These are phyloP conservation scores for Xanthoceras sorbifolium DNA, from an alignment of 345 rosid species.

Conservation along the genomic window DNA sequence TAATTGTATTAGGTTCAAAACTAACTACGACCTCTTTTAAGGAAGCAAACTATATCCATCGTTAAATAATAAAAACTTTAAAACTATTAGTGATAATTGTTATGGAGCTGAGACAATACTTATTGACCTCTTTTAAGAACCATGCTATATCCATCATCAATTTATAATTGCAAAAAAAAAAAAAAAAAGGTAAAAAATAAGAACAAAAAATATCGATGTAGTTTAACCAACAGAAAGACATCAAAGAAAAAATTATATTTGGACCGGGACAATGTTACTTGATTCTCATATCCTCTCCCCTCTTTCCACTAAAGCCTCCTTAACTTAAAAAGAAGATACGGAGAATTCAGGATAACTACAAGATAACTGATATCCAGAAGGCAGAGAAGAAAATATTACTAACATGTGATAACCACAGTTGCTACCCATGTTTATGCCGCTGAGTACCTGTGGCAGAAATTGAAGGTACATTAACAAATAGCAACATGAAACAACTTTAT, in stretches of 20 bases:
- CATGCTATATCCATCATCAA: not conserved
- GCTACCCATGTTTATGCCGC: slow-evolving; percentile 95
- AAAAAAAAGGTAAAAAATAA: not conserved
- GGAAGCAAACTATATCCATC: not conserved
- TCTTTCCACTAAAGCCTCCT: not conserved
- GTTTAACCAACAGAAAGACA: not conserved
- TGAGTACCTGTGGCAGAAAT: slow-evolving; percentile 62
- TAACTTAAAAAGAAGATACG: not conserved
- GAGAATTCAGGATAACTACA: not conserved
- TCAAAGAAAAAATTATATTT: not conserved
- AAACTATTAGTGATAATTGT: not conserved
- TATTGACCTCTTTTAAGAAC: not conserved
- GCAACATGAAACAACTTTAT: slow-evolving; percentile 1
- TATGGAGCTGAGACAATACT: not conserved
- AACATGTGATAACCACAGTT: slow-evolving; percentile 89
- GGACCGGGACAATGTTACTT: not conserved
- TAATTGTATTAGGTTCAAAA: not conserved
- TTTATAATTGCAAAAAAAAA: not conserved
- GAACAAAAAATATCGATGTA: not conserved
- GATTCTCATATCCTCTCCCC: not conserved
- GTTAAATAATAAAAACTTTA: not conserved
- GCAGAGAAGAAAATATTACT: slow-evolving; percentile 29
- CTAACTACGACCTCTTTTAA: not conserved
- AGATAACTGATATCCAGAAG: not conserved
- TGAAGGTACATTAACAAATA: slow-evolving; percentile 22